Base-by-base conservation (phyloP, 805 yeast species). In the Ogataea trehalophila region DNA sequence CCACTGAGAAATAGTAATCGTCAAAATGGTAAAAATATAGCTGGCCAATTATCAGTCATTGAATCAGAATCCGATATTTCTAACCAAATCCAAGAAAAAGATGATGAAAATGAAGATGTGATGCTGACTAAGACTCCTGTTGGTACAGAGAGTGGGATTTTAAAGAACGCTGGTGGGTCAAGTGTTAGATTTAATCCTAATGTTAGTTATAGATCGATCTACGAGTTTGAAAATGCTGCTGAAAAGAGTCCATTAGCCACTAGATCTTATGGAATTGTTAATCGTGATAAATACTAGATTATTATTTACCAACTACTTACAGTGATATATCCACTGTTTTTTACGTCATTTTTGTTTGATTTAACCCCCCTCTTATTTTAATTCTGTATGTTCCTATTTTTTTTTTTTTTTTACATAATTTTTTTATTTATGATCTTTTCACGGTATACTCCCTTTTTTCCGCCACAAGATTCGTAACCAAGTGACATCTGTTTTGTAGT, bases 131-230 rank as follows among this genome's bases (percentile, higher is more conserved):
- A 39, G 33, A 39, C 41, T 15, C 41, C 41, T 8, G 15, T 8
- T 26, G 31, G 31, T 6, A 39, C 26, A n/a, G 37, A 37, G 2
- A 16, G 26, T 13, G 18, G n/a, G 16, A 33, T 4, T 13, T 33
- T 29, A 11, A 16, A 35, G 14, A 22, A 18, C 14, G 34, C 44
- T 22, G 46, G 33, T 16, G 52, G 57, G 3, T 51, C 61, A 5
- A 56, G 57, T 22, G 68, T 63, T 11, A 52, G 68, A 20, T 63
- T 63, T 41, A 55, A 63, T 47, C 63, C 65, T 7, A 63, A 63
- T 49, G 58, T 62, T 2, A 62, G 62, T 39, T 63, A 61, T 41
- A 55, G 63, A 37, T 43, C 48, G 33, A 50, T 49, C 13, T 51
- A 53, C 17, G 57, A 49, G 16, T 40, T 15, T 17, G 44, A 39